These are phyloP conservation scores for Trichocladium antarcticum DNA, from an alignment of 495 filamentous ascomycete genomes.

Conservation along the genomic window DNA sequence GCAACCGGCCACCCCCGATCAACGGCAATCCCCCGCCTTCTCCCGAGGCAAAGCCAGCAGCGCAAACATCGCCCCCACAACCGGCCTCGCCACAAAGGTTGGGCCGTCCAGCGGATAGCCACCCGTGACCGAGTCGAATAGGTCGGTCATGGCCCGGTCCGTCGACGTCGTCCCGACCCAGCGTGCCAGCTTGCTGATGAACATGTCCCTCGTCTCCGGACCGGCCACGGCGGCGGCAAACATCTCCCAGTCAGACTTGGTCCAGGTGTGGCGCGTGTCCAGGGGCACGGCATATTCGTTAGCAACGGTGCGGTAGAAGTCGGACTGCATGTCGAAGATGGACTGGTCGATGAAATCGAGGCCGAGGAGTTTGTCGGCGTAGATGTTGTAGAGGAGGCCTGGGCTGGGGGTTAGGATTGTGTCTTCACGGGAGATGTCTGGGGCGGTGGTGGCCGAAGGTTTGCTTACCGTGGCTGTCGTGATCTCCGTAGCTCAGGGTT, in stretches of 20 bases:
- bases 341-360: conserved; percentile 56
- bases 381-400: conserved; percentile 80
- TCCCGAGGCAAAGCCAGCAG: conserved; percentile 49
- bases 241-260: conserved; percentile 84
- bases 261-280: conserved; percentile 73
- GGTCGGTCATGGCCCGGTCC: conserved; percentile 63
- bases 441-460: too few relatives aligned
- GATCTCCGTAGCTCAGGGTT: conserved; percentile 49
- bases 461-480: conserved; percentile 28
- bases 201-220: conserved; percentile 46
- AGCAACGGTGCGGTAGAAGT: conserved; percentile 67
- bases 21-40: not conserved
- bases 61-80: conserved; percentile 73
- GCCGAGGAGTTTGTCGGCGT: conserved; percentile 62
- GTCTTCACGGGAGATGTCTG: too few relatives aligned
- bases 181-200: conserved; percentile 56
- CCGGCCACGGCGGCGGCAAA: conserved; percentile 66
- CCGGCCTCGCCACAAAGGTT: conserved; percentile 67
- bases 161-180: conserved; percentile 71
- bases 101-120: conserved; percentile 45
- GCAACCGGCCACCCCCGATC: not conserved
- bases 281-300: conserved; percentile 70
- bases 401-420: conserved; percentile 49
- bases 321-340: conserved; percentile 68
- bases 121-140: conserved; percentile 60